These are phyloP conservation scores for Sicyos baderoa DNA, from an alignment of 306 rosid species.

Conservation along the genomic window DNA sequence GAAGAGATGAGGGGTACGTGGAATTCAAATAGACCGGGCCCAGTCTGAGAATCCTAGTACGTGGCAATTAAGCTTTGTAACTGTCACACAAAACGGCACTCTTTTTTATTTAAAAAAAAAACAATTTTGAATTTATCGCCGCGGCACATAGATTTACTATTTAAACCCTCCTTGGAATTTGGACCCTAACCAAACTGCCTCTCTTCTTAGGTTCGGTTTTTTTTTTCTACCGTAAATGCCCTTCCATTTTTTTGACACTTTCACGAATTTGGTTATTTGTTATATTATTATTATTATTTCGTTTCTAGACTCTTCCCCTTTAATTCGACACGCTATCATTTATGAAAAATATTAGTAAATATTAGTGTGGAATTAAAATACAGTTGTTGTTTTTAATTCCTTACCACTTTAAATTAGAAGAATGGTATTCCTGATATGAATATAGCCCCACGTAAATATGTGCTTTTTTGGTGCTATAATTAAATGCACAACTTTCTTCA, in stretches of 20 bases:
- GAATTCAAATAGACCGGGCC: background rate
- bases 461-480: no score
- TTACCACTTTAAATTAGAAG: no score
- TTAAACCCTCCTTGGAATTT: background rate
- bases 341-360: background rate
- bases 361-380: background rate
- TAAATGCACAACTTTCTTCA: no score
- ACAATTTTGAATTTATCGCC: background rate
- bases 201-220: background rate
- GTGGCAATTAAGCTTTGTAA: background rate
- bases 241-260: conserved; percentile 6
- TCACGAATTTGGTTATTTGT: background rate
- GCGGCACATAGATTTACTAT: conserved; percentile 4
- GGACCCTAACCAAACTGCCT: background rate
- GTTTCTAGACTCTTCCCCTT: background rate
- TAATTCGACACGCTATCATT: background rate
- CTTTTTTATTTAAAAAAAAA: background rate
- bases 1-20: conserved; percentile 7
- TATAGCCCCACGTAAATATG: no score
- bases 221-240: background rate
- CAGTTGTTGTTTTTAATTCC: background rate
- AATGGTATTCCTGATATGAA: no score
- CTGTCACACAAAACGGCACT: conserved; percentile 12
- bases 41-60: background rate
- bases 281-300: background rate